Evolutionary conservation across 164 flowering plant genomes (phyloP), one percentile per base, ranked within the genome.

Genomic region (Akebia trifoliata): DNA sequence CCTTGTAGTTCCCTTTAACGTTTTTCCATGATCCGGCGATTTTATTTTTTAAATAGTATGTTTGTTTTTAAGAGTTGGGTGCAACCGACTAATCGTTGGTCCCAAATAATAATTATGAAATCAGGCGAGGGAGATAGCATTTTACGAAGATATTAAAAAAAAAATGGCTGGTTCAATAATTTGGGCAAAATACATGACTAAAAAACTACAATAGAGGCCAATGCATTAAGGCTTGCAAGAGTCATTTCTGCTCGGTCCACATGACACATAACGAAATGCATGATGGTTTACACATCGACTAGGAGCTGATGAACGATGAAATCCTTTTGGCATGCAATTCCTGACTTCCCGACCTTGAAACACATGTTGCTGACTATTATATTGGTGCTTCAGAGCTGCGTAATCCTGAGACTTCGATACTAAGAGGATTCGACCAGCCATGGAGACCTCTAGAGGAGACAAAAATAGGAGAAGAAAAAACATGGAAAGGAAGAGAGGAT

Each of bases 311-410:
- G 68, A 59, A 25, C 20, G 74, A 3, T 76, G 73, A 32, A 72
- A 48, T 25, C 86, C 86, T 61, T 81, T 81, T 0, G 86, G 86
- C 73, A 77, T 14, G 57, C 86, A 79, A 50, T 11, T 37, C 53
- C 68, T 55, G 26, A 79, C 50, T 26, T 47, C 69, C 4, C 55
- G 22, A 15, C 64, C 60, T 12, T 22, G 26, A 20, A 7, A 31
- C 0, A 46, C 62, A 45, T 36, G 38, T 20, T 15, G 28, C 9
- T 30, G 60, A 1, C 49, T 60, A 21, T 35, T 56, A 3, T 47
- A 17, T 49, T 46, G 52, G 0, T 69, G 74, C 46, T 63, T 42
- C 14, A 71, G 31, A 1, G 53, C 36, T 29, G 25, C 59, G 11
- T 59, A 64, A 8, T 49, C 59, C 22, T 21, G 56, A 39, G 60